phyloP scores from a whole-genome alignment of 345 rosid species.

The Eucalyptus curtisii region DNA sequence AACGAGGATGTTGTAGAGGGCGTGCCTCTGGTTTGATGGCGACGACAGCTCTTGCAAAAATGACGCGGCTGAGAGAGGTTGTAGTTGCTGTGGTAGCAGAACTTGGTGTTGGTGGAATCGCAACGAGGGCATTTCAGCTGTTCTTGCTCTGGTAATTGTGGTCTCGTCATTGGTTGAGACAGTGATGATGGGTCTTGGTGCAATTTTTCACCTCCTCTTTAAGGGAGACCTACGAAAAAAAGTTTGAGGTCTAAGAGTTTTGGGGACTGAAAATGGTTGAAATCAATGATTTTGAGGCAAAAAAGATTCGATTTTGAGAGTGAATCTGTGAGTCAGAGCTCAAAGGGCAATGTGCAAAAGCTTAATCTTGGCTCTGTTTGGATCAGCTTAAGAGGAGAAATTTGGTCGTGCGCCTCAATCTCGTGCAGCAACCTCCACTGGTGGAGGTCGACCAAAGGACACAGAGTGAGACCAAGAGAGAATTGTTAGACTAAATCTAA shows the following conservation, averaged over 20 bases:
- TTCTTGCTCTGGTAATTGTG: neutral
- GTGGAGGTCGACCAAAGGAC: neutral
- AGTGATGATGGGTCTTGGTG: neutral
- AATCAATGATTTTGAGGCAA: neutral
- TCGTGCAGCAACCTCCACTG: neutral
- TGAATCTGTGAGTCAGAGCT: neutral
- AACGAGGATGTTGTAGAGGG: neutral
- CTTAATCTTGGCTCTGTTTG: neutral
- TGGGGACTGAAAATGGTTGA: neutral
- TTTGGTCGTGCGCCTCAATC: neutral
- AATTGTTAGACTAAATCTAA: too few species aligned
- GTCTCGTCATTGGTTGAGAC: neutral
- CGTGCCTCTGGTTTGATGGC: neutral
- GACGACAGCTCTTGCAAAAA: neutral
- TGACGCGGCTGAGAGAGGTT: neutral
- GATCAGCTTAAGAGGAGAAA: neutral
- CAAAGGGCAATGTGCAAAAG: neutral
- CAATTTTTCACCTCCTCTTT: neutral
- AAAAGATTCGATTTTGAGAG: neutral
- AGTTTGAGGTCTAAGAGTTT: neutral
- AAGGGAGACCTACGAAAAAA: neutral
- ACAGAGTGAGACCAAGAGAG: neutral
- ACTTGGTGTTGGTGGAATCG: neutral
- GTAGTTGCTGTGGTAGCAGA: neutral
- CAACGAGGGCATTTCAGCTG: neutral